Evolutionary conservation across 1,284 basidiomycete genomes (phyloP), one percentile per base, ranked within the genome.

Genomic region (Neolentinus lepideus): DNA sequence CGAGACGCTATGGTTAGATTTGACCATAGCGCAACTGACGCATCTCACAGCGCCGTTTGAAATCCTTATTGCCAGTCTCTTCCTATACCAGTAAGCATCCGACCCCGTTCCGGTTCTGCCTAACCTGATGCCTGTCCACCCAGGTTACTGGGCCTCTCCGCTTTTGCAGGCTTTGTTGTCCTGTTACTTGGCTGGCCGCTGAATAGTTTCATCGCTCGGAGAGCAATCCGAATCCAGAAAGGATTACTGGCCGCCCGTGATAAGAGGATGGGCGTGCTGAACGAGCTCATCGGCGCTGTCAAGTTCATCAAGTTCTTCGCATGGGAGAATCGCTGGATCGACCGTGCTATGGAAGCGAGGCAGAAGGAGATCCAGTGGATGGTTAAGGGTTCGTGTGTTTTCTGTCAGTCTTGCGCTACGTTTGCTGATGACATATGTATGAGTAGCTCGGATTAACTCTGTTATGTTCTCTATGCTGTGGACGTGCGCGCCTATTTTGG

Each of bases 231-330:
- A 53, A 92, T 94, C 57, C 83, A 88, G 58, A 90, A 89, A 67
- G 84, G 84, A 9, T 68, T 90, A 24, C 73, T 88, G 45, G 77
- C 81, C 10, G 84, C 92, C 0, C 76, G 90, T 9, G 94, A 98
- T 65, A 86, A 85, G 65, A 80, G 94, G 1, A 94, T 97, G 83
- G 80, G 77, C 0, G 85, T 92, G 16, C 70, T 97, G 62, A 94
- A 88, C 57, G 94, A 98, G 69, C 75, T 98, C 16, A 88, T 95
- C 54, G 75, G 82, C 29, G 84, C 86, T 2, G 83, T 85, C 38
- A 90, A 90, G 64, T 91, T 93, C 64, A 88, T 94, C 74, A 94
- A 94, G 63, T 90, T 92, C 71, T 91, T 91, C 59, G 88, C 88
- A 2, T 91, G 89, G 89, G 88, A 91, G 63, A 79, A 83, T 35